Evolutionary conservation across 495 filamentous ascomycete genomes (phyloP), one percentile per base, ranked within the genome.

Genomic region (Emericellopsis terricola): DNA sequence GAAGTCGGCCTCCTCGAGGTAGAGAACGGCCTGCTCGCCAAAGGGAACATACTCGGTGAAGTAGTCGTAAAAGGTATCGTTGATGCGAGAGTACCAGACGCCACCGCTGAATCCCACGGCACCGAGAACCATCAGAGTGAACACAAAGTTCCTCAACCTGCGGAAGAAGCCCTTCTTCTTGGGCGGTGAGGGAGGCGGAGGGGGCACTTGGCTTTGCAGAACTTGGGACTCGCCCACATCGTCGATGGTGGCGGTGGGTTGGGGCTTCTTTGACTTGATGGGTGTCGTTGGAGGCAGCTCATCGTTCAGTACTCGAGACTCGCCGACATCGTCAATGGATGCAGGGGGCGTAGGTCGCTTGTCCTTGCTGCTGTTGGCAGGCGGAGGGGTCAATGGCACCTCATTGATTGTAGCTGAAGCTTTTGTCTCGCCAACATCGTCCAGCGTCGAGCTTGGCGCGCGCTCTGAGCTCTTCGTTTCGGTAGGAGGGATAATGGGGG

Each of bases 51-150:
- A 97, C 56, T 94, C 86, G 29, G 91, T 96, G 61, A 97, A 97
- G 60, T 96, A 94, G 50, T 97, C 89, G 52, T 97, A 91, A 66
- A 94, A 94, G 54, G 87, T 93, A 60, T 97, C 89, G 41, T 76
- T 89, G 55, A 85, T 73, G 39, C 92, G 68, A 15, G 89, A 89
- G 48, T 91, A 81, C 59, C 80, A 92, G 31, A 93, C 72, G 31
- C 86, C 82, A 38, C 82, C 84, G 37, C 71, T 86, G 40, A 93
- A 97, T 19, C 75, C 73, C 11, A 91, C 47, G 5, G 67, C 74
- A 26, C 76, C 68, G 7, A 92, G 65, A 20, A 93, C 50, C 31
- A 82, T 57, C 33, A 93, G 46, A 29, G 74, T 74, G 28, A 81
- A 48, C 21, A 94, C 48, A 51, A 81, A 81, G 39, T 65, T 71